Conservation (phyloP, 2,329 filamentous ascomycete species). For the Pseudogymnoascus sp. region DNA sequence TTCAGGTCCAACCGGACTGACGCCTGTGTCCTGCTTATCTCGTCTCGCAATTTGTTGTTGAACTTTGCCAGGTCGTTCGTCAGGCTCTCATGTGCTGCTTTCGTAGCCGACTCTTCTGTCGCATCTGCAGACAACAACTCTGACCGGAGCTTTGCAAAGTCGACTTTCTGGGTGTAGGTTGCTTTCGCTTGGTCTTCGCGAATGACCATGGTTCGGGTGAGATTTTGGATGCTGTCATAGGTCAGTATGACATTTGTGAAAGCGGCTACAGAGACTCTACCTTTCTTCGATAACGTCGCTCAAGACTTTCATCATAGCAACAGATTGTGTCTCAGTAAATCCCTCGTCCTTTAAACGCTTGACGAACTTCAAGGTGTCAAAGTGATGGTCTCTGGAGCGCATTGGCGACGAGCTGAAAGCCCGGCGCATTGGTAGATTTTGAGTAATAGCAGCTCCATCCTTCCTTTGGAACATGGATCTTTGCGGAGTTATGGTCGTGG, state of each 20-base stretch:
- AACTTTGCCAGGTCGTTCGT: conserved; percentile 94
- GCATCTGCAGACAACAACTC: conserved; percentile 89
- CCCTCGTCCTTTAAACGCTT: conserved; percentile 83
- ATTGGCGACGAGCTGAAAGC: conserved; percentile 61
- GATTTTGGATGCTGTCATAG: conserved; percentile 71
- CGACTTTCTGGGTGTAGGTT: conserved; percentile 80
- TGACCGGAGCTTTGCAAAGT: conserved; percentile 93
- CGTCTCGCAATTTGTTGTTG: conserved; percentile 79
- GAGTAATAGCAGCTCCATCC: background rate
- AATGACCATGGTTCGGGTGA: conserved; percentile 95
- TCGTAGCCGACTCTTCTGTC: conserved; percentile 81
- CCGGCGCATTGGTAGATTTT: conserved; percentile 20
- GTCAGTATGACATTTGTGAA: conserved; percentile 8
- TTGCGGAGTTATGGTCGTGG: background rate
- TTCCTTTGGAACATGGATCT: background rate
- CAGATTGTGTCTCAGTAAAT: conserved; percentile 89
- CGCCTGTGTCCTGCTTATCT: conserved; percentile 89
- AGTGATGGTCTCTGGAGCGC: conserved; percentile 74
- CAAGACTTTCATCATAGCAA: conserved; percentile 97
- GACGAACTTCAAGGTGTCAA: conserved; percentile 96
- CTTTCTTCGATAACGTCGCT: conserved; percentile 97
- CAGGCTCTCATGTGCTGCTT: conserved; percentile 81
- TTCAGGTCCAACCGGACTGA: conserved; percentile 89
- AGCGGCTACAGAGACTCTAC: conserved; percentile 31
- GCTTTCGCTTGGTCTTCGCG: conserved; percentile 85